Evolutionary conservation across 495 filamentous ascomycete species (phyloP).

Genomic region (Penicillium egyptiacum): DNA sequence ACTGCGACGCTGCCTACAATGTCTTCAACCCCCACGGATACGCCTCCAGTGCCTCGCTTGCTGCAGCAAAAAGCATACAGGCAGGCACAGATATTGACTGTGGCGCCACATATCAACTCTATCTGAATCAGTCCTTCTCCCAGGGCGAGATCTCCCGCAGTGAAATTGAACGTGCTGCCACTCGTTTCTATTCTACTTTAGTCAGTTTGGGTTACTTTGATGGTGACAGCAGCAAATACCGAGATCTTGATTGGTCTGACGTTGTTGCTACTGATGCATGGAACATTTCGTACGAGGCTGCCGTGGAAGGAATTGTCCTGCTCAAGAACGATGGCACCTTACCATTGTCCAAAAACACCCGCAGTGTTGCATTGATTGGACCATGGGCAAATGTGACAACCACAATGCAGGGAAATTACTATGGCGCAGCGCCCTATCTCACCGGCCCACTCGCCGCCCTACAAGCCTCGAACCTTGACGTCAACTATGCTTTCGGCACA

Average conservation of each 20-base stretch:
- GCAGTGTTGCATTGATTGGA: conserved; percentile 57
- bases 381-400: conserved; percentile 59
- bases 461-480: conserved; percentile 36
- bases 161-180: conserved; percentile 54
- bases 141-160: conserved; percentile 49
- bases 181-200: conserved; percentile 56
- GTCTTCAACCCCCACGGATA: conserved; percentile 58
- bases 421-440: conserved; percentile 55
- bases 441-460: conserved; percentile 54
- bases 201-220: conserved; percentile 63
- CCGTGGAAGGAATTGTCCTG: conserved; percentile 58
- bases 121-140: conserved; percentile 49
- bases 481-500: conserved; percentile 51
- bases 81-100: conserved; percentile 65
- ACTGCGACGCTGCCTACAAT: conserved; percentile 60
- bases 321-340: conserved; percentile 62
- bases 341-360: conserved; percentile 43
- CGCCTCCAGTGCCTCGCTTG: conserved; percentile 41
- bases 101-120: conserved; percentile 54
- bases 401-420: conserved; percentile 64
- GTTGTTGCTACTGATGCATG: conserved; percentile 53
- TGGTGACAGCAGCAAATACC: conserved; percentile 45
- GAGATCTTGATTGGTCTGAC: conserved; percentile 51
- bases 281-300: conserved; percentile 58
- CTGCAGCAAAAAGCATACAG: conserved; percentile 54